phyloP scores from a whole-genome alignment of 2,329 filamentous ascomycete species.

The Emergomyces orientalis region DNA sequence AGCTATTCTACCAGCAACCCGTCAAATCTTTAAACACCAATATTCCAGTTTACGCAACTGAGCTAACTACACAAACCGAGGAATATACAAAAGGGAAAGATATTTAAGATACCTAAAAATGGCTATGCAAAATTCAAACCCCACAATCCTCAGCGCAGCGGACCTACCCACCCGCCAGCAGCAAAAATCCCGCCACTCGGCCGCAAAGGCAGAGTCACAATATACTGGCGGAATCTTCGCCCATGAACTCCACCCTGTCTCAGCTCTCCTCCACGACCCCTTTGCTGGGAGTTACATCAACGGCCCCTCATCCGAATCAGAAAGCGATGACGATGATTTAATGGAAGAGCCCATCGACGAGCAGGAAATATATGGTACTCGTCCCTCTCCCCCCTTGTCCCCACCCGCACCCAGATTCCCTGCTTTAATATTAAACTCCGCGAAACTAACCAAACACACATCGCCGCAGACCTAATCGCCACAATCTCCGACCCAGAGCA shows the following conservation, averaged over 20 bases:
- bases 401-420: not conserved
- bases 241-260: constrained; percentile 39
- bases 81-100: not conserved
- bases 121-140: constrained; percentile 63
- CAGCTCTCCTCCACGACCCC: constrained; percentile 42
- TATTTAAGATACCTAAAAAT: not conserved
- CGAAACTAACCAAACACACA: constrained; percentile 26
- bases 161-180: constrained; percentile 76
- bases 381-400: not conserved
- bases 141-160: constrained; percentile 77
- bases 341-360: constrained; percentile 80
- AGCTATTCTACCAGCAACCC: no score
- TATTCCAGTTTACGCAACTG: not conserved
- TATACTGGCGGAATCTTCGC: constrained; percentile 41
- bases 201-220: constrained; percentile 34
- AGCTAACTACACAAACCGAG: not conserved
- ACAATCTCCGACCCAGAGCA: constrained; percentile 95
- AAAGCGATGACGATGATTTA: constrained; percentile 46
- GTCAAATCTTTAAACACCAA: not conserved
- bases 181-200: constrained; percentile 32
- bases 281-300: constrained; percentile 33
- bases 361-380: constrained; percentile 84
- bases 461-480: constrained; percentile 68
- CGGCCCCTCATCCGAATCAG: constrained; percentile 31
- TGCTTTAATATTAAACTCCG: constrained; percentile 21